A percentile compares a stretch with the other conserved stretches of the same genome.
Conservation (phyloP, 352 stramenopile species). For the Phytophthora sp. region DNA sequence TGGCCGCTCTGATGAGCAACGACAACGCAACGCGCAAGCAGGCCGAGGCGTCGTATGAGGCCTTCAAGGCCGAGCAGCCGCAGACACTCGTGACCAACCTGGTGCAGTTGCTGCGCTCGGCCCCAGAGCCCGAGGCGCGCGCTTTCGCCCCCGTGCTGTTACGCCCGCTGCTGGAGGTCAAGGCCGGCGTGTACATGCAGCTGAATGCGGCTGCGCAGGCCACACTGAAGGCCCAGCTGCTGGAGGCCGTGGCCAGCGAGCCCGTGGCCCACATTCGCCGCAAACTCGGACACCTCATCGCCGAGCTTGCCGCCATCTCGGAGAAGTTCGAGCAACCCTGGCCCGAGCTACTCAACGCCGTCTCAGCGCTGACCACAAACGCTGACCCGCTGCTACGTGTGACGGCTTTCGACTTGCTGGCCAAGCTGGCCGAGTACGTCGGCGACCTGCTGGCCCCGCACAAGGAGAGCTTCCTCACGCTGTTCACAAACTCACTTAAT, state of each 20-base stretch:
- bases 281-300: conserved; percentile 82
- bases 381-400: conserved; percentile 68
- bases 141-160: conserved; percentile 83
- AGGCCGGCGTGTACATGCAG: conserved; percentile 67
- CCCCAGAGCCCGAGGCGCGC: conserved; percentile 65
- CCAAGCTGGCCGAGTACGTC: conserved; percentile 75
- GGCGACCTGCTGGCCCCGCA: conserved; percentile 70
- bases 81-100: conserved; percentile 71
- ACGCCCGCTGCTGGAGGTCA: conserved; percentile 75
- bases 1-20: conserved; percentile 78
- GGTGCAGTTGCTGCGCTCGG: conserved; percentile 62
- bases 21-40: conserved; percentile 78
- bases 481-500: conserved; percentile 78
- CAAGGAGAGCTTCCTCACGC: conserved; percentile 81
- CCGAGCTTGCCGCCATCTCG: conserved; percentile 68
- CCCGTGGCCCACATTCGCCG: conserved; percentile 78
- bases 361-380: conserved; percentile 67
- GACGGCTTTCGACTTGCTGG: conserved; percentile 80
- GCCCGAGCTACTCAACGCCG: conserved; percentile 72
- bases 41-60: conserved; percentile 78
- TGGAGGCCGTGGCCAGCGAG: conserved; percentile 70
- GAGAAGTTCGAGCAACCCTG: conserved; percentile 62
- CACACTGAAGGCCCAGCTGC: conserved; percentile 73
- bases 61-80: conserved; percentile 69
- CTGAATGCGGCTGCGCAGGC: conserved; percentile 61